phyloP scores from a whole-genome alignment of 1,284 basidiomycete species.

The Heliocybe sulcata region DNA sequence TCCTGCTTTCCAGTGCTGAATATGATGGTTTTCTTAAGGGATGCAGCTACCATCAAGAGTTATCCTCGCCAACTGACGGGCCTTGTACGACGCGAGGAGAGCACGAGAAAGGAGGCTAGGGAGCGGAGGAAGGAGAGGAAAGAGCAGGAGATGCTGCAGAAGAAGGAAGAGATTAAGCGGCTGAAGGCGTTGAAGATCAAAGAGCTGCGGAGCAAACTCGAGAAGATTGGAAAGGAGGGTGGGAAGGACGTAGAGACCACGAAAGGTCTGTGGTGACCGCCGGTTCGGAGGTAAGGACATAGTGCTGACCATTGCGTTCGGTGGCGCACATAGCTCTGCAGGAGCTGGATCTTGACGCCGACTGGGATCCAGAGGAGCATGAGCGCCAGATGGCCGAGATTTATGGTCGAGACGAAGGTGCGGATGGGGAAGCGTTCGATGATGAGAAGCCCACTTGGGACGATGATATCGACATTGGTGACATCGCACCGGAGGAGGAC shows the following conservation, averaged over 20 bases:
- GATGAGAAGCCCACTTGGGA: conserved; percentile 82
- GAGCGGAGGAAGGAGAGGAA: conserved; percentile 71
- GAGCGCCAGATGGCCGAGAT: conserved; percentile 72
- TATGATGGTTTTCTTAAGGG: no score
- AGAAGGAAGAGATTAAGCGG: conserved; percentile 74
- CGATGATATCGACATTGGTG: conserved; percentile 78
- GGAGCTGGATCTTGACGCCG: conserved; percentile 67
- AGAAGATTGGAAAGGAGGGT: conserved; percentile 63
- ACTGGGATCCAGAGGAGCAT: conserved; percentile 79
- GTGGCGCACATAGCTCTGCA: conserved; percentile 38
- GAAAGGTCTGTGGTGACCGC: conserved; percentile 32
- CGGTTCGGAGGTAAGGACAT: not conserved
- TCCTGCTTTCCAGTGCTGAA: not conserved
- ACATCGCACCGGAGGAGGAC: conserved; percentile 44
- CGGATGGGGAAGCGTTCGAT: conserved; percentile 37
- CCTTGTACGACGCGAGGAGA: conserved; percentile 72
- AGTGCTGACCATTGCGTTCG: not conserved
- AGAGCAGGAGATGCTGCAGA: conserved; percentile 68
- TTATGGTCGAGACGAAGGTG: conserved; percentile 62
- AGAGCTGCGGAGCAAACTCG: conserved; percentile 73
- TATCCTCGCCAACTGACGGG: conserved; percentile 73
- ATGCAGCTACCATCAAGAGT: conserved; percentile 64
- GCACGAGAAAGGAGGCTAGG: conserved; percentile 76
- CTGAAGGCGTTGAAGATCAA: conserved; percentile 81
- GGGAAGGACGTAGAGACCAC: conserved; percentile 29